These are phyloP conservation scores for Allodekkera sacchari DNA, from an alignment of 805 yeast species.

Conservation along the genomic window DNA sequence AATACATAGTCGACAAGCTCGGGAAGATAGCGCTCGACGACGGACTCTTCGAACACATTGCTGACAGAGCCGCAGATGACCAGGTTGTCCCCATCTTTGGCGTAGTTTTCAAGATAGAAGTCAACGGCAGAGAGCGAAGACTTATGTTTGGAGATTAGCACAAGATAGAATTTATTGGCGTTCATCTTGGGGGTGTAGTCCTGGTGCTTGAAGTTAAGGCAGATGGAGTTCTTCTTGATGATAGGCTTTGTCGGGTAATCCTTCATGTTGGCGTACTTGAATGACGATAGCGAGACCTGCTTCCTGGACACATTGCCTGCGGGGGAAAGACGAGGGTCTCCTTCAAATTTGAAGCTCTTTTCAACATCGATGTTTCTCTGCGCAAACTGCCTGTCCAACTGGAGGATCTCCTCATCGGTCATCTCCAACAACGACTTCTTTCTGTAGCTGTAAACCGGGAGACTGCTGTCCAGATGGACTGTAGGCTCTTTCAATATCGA, in stretches of 20 bases:
- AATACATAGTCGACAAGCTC: conserved; percentile 35
- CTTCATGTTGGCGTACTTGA: conserved; percentile 13
- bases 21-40: conserved; percentile 15
- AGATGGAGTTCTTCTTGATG: conserved; percentile 22
- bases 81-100: conserved; percentile 56
- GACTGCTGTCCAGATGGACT: neutral
- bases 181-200: conserved; percentile 18
- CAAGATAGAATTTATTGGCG: conserved; percentile 26
- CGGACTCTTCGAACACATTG: conserved; percentile 12
- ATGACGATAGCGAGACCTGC: conserved; percentile 3
- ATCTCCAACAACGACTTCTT: conserved; percentile 41
- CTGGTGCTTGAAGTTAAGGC: conserved; percentile 37
- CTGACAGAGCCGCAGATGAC: conserved; percentile 34
- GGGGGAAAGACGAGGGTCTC: conserved; percentile 7
- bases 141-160: conserved; percentile 53
- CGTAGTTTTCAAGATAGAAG: conserved; percentile 44
- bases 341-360: conserved; percentile 10
- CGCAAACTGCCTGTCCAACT: conserved; percentile 44
- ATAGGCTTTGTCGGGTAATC: conserved; percentile 29
- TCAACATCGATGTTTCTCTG: conserved; percentile 32
- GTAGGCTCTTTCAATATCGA: conserved; percentile 2
- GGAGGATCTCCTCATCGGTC: conserved; percentile 47
- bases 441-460: conserved; percentile 10
- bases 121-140: conserved; percentile 74
- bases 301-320: conserved; percentile 7